These are phyloP conservation scores for Immersiporthe knoxdaviesiana DNA, from an alignment of 2,329 filamentous ascomycete species.

Conservation along the genomic window DNA sequence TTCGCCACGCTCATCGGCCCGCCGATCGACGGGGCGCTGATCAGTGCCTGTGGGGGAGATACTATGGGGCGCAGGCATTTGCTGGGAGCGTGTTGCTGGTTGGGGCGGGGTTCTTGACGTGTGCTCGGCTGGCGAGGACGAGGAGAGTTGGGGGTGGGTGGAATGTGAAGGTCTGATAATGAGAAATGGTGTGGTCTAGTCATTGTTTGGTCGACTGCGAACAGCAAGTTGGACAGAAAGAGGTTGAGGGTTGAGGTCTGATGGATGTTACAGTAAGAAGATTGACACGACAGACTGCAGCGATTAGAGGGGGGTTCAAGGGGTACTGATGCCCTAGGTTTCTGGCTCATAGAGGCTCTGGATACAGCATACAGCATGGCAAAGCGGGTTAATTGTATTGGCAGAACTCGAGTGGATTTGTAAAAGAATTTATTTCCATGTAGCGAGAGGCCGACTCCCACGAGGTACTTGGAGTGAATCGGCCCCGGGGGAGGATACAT, in stretches of 20 bases:
- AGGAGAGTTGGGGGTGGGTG: conserved; percentile 43
- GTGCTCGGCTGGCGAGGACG: conserved; percentile 45
- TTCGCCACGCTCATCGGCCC: conserved; percentile 57
- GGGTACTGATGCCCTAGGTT: background rate
- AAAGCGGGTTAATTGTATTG: background rate
- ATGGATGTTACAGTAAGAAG: background rate
- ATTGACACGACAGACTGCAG: background rate
- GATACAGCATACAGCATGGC: background rate
- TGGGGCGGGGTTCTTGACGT: conserved; percentile 45
- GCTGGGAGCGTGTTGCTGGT: conserved; percentile 48
- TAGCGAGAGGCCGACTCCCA: background rate
- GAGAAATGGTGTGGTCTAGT: no score
- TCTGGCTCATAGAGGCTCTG: background rate
- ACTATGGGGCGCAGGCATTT: conserved; percentile 54
- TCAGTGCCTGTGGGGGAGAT: conserved; percentile 47
- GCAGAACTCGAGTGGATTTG: no score
- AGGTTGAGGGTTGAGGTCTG: background rate
- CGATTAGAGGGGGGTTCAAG: background rate
- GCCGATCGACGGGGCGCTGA: conserved; percentile 55
- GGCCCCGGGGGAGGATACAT: background rate
- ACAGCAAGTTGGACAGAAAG: no score
- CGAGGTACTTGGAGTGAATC: background rate
- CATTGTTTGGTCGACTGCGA: no score
- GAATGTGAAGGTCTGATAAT: conserved; percentile 44
- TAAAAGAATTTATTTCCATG: no score